Evolutionary conservation across 257 asterid genomes (phyloP), one percentile per base, ranked within the genome.

Genomic region (Fraxinus cuspidata): DNA sequence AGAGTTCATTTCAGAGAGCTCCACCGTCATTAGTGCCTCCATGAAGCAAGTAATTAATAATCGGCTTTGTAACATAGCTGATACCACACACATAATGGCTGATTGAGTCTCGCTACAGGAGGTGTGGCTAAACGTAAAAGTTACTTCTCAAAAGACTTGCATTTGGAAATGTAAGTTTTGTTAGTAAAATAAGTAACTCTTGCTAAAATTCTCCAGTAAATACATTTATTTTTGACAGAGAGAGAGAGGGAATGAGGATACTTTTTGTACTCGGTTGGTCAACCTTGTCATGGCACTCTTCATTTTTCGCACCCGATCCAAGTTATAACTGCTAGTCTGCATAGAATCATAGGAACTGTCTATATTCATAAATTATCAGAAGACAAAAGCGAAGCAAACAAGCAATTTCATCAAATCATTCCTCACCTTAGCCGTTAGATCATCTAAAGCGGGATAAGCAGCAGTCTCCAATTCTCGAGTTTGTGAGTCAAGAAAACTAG

Each of bases 371-470:
- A 8, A 60, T 23, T 60, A 60, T 8, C 9, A 5, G 10, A 60
- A 60, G 29, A 60, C 44, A 5, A 34, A 32, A 8, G 44, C 8
- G 37, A 75, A 70, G 15, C 3, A 25, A 63, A 25, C 18, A 19
- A 5, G 27, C 51, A 51, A 47, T 16, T 27, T 63, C 18, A 11
- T 12, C 16, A 29, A 38, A 28, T 29, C 8, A 66, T 27, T 40
- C 0, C 32, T 77, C 73, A 88, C 99, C 97, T 91, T 90, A 70
- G 97, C 89, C 49, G 98, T 95, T 78, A 92, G 94, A 65, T 90
- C 97, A 82, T 95, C 99, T 11, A 95, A 80, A 85, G 99, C 99
- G 35, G 96, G 99, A 82, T 95, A 95, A 80, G 98, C 94, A 81
- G 87, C 92, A 77, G 87, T 83, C 88, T 95, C 99, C 83, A 92